phyloP scores from a whole-genome alignment of 73 alveolate species.

The Diophrys appendiculata region DNA sequence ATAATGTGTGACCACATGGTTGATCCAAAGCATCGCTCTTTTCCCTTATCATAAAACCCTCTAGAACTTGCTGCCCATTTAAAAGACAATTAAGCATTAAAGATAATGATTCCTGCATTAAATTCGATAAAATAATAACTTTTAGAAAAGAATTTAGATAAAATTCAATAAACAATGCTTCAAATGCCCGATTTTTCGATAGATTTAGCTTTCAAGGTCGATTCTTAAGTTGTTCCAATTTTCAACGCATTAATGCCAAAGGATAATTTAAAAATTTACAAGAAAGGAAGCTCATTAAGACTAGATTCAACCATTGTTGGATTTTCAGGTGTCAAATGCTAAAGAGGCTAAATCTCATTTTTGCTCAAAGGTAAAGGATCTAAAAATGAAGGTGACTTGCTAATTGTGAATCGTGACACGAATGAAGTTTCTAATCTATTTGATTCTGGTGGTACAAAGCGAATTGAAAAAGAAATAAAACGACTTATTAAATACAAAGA shows the following conservation, averaged over 20 bases:
- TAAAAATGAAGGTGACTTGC: background rate
- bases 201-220: background rate
- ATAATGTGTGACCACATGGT: background rate
- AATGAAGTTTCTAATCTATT: background rate
- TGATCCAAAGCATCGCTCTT: background rate
- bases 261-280: background rate
- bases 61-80: background rate
- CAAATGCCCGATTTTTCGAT: background rate
- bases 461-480: background rate
- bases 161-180: background rate
- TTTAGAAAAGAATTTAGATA: background rate
- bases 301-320: background rate
- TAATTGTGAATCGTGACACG: background rate
- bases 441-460: background rate
- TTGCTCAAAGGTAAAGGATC: background rate
- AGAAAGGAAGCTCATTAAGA: background rate
- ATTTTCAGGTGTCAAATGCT: background rate
- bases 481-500: background rate
- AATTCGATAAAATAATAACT: background rate
- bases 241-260: background rate
- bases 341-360: background rate
- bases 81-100: background rate
- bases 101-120: background rate
- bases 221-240: background rate
- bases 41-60: background rate